These are phyloP conservation scores for Pyrenophora tritici-repentis DNA, from an alignment of 2,329 filamentous ascomycete genomes.

Conservation along the genomic window DNA sequence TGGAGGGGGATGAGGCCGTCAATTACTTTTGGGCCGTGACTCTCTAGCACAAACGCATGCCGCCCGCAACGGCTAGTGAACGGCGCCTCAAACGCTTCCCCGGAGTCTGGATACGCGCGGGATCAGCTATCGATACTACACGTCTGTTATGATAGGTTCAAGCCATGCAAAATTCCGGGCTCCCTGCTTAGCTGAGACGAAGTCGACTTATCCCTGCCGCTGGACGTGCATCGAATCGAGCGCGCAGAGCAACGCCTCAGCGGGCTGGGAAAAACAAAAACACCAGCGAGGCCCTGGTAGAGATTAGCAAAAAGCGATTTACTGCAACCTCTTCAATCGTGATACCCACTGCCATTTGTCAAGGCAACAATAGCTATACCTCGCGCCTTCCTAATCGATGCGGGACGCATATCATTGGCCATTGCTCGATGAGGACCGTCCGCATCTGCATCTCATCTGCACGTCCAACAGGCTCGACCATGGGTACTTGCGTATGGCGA, in stretches of 20 bases:
- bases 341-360: constrained; percentile 3
- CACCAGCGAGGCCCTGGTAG: constrained; percentile 4
- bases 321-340: not conserved
- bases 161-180: constrained; percentile 12
- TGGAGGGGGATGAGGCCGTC: constrained; percentile 32
- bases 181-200: constrained; percentile 13
- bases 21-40: constrained; percentile 29
- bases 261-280: constrained; percentile 13
- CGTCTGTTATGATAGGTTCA: constrained; percentile 21
- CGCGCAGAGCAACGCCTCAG: constrained; percentile 5
- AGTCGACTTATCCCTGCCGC: constrained; percentile 9
- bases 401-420: constrained; percentile 21
- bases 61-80: constrained; percentile 19
- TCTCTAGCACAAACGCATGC: constrained; percentile 29
- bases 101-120: constrained; percentile 26
- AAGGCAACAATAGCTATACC: constrained; percentile 16
- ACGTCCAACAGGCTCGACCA: constrained; percentile 18
- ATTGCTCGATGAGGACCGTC: constrained; percentile 19
- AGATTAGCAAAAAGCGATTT: constrained; percentile 1
- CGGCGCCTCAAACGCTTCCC: constrained; percentile 25
- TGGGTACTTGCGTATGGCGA: constrained; percentile 18
- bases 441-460: constrained; percentile 18
- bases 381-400: constrained; percentile 22
- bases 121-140: constrained; percentile 8
- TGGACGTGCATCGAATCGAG: constrained; percentile 1